Base-by-base conservation (phyloP, 352 stramenopile genomes). In the Phytophthora pistaciae region DNA sequence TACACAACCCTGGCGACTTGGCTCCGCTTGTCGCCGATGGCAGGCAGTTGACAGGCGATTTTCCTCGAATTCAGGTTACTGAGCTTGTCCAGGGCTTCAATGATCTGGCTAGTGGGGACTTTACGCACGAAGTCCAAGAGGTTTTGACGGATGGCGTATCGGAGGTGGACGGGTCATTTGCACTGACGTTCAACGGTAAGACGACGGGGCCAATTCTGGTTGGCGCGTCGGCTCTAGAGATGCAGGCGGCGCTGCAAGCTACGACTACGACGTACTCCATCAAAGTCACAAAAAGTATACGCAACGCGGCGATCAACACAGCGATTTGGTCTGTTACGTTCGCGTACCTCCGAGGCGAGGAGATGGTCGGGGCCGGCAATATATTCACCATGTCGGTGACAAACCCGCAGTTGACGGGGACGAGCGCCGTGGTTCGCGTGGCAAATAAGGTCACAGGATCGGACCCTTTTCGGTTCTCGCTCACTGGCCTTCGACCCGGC, bases 241-340 rank as follows among this genome's bases (percentile, higher is more conserved):
- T 99, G 79, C 97, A 98, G 64, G 38, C 77, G 18, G 80, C 83
- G 0, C 67, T 96, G 6, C 81, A 95, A 59, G 76, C 66, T 18
- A 82, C 96, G 14, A 91, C 85, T 0, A 91, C 83, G 2, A 87
- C 98, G 14, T 97, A 97, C 69, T 94, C 91, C 7, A 90, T 94
- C 55, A 94, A 96, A 48, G 85, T 94, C 8, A 80, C 72, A 6
- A 91, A 90, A n/a, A 60, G 63, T 1, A 73, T 75, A 50, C 56
- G 83, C 1, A 85, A 77, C 23, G 29, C 74, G 29, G 55, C 23
- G 3, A 56, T 93, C 11, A 88, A 93, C 29, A 92, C 83, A 9
- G 86, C 86, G 1, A 78, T 91, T 18, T 99, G 96, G 96, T 95
- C 92, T 25, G 88, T 99, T 6, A 98, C 94, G 16, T 98, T 99